Percentiles rank a stretch among this genome's conserved stretches.
These are phyloP conservation scores for Hygrocybe coccinea DNA, from an alignment of 768 basidiomycete species.

Conservation along the genomic window DNA sequence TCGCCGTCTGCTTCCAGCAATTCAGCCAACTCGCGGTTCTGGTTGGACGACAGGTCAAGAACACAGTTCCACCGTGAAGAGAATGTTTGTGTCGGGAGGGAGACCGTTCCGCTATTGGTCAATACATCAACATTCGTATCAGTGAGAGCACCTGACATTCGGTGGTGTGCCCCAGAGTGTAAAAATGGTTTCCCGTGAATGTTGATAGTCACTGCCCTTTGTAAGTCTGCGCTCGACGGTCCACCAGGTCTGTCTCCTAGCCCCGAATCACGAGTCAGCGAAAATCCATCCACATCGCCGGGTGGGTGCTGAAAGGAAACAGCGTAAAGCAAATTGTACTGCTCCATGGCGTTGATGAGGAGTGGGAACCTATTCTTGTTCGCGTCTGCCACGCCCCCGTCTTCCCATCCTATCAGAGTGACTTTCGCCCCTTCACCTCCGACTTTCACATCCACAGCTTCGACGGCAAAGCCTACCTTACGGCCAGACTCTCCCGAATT, in stretches of 20 bases:
- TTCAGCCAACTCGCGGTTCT: constrained; percentile 26
- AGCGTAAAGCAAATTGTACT: constrained; percentile 85
- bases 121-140: constrained; percentile 15
- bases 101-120: constrained; percentile 15
- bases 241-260: constrained; percentile 12
- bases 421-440: constrained; percentile 58
- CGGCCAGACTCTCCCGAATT: constrained; percentile 64
- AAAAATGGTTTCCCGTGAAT: constrained; percentile 70
- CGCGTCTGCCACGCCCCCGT: constrained; percentile 41
- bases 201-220: constrained; percentile 74
- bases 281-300: constrained; percentile 48
- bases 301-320: constrained; percentile 75
- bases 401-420: constrained; percentile 51
- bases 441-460: constrained; percentile 69
- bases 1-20: constrained; percentile 33
- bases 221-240: constrained; percentile 43
- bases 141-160: constrained; percentile 1
- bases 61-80: constrained; percentile 88
- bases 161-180: constrained; percentile 13
- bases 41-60: constrained; percentile 61
- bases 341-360: constrained; percentile 63
- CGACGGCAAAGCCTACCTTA: constrained; percentile 66
- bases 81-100: constrained; percentile 70
- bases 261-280: constrained; percentile 17
- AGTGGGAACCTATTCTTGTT: constrained; percentile 62